These are phyloP conservation scores for Cicer arietinum DNA, from an alignment of 306 rosid species.

Conservation along the genomic window DNA sequence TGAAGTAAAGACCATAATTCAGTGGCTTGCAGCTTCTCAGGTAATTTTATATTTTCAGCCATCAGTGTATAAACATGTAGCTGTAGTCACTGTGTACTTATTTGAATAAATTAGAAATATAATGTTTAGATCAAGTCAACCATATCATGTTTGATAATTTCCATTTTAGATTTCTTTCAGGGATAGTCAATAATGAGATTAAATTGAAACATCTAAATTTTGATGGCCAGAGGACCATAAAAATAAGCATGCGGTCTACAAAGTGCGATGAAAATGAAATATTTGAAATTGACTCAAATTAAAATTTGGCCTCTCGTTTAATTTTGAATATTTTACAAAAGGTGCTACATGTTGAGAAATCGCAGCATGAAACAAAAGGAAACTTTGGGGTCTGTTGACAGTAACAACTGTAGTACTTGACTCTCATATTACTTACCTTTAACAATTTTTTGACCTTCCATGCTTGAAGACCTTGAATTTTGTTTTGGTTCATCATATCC, in stretches of 20 bases:
- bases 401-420: conserved; percentile 20
- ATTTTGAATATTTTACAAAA: background rate
- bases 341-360: background rate
- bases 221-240: background rate
- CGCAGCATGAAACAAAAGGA: background rate
- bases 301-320: background rate
- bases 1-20: conserved; percentile 79
- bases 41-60: conserved; percentile 52
- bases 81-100: conserved; percentile 4
- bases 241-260: background rate
- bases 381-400: background rate
- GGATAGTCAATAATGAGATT: background rate
- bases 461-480: conserved; percentile 20
- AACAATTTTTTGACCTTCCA: conserved; percentile 6
- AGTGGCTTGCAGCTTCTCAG: conserved; percentile 99
- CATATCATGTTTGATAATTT: background rate
- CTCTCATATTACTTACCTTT: background rate
- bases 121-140: background rate
- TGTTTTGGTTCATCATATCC: conserved; percentile 37
- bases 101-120: conserved; percentile 3
- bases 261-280: background rate
- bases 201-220: background rate
- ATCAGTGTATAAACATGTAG: background rate
- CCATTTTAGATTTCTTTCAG: background rate
- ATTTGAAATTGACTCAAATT: background rate